Evolutionary conservation across 805 yeast genomes (phyloP), one percentile per base, ranked within the genome.

Genomic region (Brettanomyces custersianus): DNA sequence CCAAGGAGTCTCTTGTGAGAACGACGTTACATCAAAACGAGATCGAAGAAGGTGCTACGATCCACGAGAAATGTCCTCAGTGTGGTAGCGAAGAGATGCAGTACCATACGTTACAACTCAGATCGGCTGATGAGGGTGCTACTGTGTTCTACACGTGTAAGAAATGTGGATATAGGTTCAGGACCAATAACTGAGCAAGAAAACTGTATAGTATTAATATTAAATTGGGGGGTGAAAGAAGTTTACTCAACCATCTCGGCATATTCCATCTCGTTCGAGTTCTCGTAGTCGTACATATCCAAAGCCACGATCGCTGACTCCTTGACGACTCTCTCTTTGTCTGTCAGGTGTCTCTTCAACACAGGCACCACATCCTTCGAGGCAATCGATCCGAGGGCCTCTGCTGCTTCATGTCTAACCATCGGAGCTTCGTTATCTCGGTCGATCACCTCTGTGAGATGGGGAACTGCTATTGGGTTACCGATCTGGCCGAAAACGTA

Each of bases 391-490:
- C 98, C 98, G 50, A 94, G 70, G 19, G 98, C 98, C 65, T 92
- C 99, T 19, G 97, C 98, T 40, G 97, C 98, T 65, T 92, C 99
- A 57, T 92, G 99, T 65, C 99, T 81, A 23, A 94, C 98, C 99
- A 92, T 92, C 44, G 94, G 95, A 36, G 94, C 97, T 65, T 92
- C 96, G 12, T 62, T 54, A 40, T 69, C 73, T 58, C 84, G 75
- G 48, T 77, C 77, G 49, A 94, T 71, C 3, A 92, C 86, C 62
- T 84, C 78, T 39, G 86, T 71, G 43, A 94, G 72, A 16, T 90
- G 68, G 27, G 96, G 95, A 24, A 92, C 94, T 26, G 94, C 79
- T 25, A 79, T 84, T 20, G 97, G 96, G 60, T 84, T 86, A 57
- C 94, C 83, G 56, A 92, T 69, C 67, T 92, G 99, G 36, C 99